Evolutionary conservation across 2,329 filamentous ascomycete genomes (phyloP), one percentile per base, ranked within the genome.

Genomic region (Coniochaeta sp.): DNA sequence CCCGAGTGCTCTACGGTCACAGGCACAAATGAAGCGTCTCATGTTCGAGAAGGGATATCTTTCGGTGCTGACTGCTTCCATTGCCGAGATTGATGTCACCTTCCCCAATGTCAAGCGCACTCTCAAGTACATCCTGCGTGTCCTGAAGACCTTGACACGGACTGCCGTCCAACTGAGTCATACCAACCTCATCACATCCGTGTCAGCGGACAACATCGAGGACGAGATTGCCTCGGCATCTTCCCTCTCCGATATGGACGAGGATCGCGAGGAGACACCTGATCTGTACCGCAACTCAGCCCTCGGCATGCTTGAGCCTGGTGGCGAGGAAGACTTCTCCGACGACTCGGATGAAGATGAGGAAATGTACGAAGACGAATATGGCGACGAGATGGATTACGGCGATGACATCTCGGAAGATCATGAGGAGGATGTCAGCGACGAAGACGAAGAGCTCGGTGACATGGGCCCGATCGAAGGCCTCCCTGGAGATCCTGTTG

Each of bases 21-120:
- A 93, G 64, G 87, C 89, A 67, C 92, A 96, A 69, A 83, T 99
- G 66, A 89, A 91, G 36, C 91, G 92, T 66, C 86, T 97, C 62
- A 99, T 99, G 95, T 98, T 96, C 68, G 95, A 99, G 76, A 99
- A 98, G 77, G 92, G 96, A 60, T 96, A 95, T 71, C 88, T 98
- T 63, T 85, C 90, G 26, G 89, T 93, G 56, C 77, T 99, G 62
- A 98, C 95, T 1, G 85, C 88, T 14, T 96, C 96, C 1, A 93
- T 99, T 67, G 91, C 95, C 19, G 96, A 99, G 68, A 89, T 99
- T 62, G 95, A 97, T 71, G 84, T 99, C 63, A 96, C 96, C 66
- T 97, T 96, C 73, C 93, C 93, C 0, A 89, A 90, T 28, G 90
- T 96, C 17, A 96, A 96, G 77, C 87, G 93, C 55, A 93, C 93